Base-by-base conservation (phyloP, 306 rosid species). In the Rosa lucieae region DNA sequence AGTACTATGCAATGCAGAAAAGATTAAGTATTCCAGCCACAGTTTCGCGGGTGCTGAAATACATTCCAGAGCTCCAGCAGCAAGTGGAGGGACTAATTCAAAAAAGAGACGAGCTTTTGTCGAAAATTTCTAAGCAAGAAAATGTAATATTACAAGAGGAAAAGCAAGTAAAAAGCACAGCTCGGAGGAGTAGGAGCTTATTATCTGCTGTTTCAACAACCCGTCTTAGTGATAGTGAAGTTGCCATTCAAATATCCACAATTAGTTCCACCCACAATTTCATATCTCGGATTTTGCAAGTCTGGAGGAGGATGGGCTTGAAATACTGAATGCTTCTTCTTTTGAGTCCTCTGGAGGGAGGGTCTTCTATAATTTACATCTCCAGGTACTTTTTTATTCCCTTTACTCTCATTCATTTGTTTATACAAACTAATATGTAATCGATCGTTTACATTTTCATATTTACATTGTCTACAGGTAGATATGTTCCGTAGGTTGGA, bases 21-120 rank as follows among this genome's bases (percentile, higher is more conserved):
- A 90, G 83, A 32, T 52, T 91, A 70, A 93, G 95, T 81, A 86
- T 85, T 66, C 98, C 95, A 0, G 76, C 84, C 3, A 90, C 92
- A 71, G 82, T 91, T 78, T 86, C 92, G 0, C 78, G 78, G 8
- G 95, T 83, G 4, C 40, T 91, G 26, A 88, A 83, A 8, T 91
- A 89, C 83, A 86, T 93, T 70, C 97, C 94, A 2, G 90, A 89
- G 78, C 82, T 93, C 10, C 89, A 88, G 18, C 75, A 84, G 40
- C 89, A 89, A 71, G 90, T 91, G 61, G 82, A 88, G 72, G 90
- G 66, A 42, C 85, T 91, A 35, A 67, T 58, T 1, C 74, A 51
- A 81, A 93, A 85, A 62, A 89, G 85, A 75, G 92, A 86, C 56
- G 92, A 80, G 72, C 86, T 89, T 14, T 74, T 91, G 13, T 70